Evolutionary conservation across 2,329 filamentous ascomycete genomes (phyloP), one percentile per base, ranked within the genome.

Genomic region (Nothopassalora personata): DNA sequence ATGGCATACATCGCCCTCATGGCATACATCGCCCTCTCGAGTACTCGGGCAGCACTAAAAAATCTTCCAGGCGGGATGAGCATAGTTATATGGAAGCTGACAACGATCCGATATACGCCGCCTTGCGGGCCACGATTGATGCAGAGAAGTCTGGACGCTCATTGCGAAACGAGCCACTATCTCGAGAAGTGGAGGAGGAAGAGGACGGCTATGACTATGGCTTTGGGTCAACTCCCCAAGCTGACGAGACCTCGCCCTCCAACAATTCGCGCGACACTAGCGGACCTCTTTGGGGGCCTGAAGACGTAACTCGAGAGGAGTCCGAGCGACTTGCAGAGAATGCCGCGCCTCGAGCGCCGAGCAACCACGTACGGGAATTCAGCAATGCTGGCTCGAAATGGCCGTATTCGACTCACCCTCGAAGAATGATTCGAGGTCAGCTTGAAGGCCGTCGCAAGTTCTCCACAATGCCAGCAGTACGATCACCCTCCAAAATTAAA

Each of bases 171-270:
- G 60, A 62, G n/a, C 34, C 34, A 36, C 10, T 36, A 15, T 36
- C 34, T 10, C 39, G 39, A n/a, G n/a, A 43, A n/a, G 39, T 43
- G 15, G 13, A 34, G 13, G 52, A 30, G 47, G 61, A 63, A 36
- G 61, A 63, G 31, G 57, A 63, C 5, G 57, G 61, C 30, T 52
- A 63, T 33, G 59, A 60, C 50, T 53, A 57, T 34, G 60, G 57
- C n/a, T 56, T 62, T 19, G 57, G 54, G 31, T 45, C 31, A 18
- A 31, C 48, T 31, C 19, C 18, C 8, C 36, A 54, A 45, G 53
- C 53, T 5, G 23, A 7, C 18, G 23, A 15, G 34, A 15, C 11
- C 2, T 34, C 27, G 19, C 18, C 27, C 23, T 30, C 48, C n/a
- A 13, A 18, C 11, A 19, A 34, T 5, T 27, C 47, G 47, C 47